Conservation (phyloP, 768 basidiomycete genomes). For the Chalciporus chontae region DNA sequence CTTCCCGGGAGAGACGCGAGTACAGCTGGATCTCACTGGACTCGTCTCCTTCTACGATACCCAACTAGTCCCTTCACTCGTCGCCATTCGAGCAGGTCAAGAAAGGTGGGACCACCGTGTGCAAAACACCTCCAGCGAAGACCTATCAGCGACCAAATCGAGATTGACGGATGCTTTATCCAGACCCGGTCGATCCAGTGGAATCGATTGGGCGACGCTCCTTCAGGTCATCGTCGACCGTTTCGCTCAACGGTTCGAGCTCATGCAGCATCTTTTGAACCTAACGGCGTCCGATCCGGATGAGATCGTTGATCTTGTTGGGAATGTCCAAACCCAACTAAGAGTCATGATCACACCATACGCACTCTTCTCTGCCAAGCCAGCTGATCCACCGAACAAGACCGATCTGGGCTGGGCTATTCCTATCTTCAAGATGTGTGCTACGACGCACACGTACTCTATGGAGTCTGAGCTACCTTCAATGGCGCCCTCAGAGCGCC, state of each 20-base stretch:
- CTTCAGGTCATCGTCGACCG: slow-evolving; percentile 29
- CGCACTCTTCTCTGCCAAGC: slow-evolving; percentile 14
- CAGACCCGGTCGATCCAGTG: slow-evolving; percentile 21
- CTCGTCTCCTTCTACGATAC: slow-evolving; percentile 38
- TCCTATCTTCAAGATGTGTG: slow-evolving; percentile 30
- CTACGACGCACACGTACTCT: slow-evolving; percentile 22
- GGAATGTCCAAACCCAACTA: slow-evolving; percentile 21
- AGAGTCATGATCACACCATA: slow-evolving; percentile 30
- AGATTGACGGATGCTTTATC: slow-evolving; percentile 5
- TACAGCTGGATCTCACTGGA: slow-evolving; percentile 31
- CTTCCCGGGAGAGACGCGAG: slow-evolving; percentile 35
- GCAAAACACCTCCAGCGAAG: slow-evolving; percentile 21
- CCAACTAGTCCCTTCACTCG: slow-evolving; percentile 28
- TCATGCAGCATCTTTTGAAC: slow-evolving; percentile 21
- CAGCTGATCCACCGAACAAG: not conserved
- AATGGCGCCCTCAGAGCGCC: slow-evolving; percentile 28
- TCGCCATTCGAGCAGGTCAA: slow-evolving; percentile 19
- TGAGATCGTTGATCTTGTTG: slow-evolving; percentile 6
- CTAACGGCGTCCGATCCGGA: not conserved
- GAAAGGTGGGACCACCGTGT: slow-evolving; percentile 33
- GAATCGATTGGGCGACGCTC: slow-evolving; percentile 34
- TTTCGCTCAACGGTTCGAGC: slow-evolving; percentile 30
- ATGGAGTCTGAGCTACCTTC: slow-evolving; percentile 2
- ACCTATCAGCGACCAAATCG: slow-evolving; percentile 12
- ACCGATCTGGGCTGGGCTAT: slow-evolving; percentile 23